phyloP scores from a whole-genome alignment of 2,329 filamentous ascomycete species.

The Phyllosticta paracitricarpa region DNA sequence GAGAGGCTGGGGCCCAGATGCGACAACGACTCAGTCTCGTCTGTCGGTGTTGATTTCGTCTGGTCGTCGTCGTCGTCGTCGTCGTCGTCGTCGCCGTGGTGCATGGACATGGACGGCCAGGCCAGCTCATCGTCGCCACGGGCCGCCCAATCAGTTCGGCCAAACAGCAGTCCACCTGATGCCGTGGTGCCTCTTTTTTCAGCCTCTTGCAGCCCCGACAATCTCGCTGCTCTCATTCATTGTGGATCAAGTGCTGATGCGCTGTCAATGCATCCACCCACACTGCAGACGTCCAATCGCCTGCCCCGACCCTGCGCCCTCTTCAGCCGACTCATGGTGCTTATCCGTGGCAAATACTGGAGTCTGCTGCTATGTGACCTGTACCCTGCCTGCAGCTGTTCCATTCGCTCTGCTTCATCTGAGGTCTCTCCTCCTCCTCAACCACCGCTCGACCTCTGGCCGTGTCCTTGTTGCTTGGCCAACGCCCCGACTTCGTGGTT shows the following conservation, averaged over 20 bases:
- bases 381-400: neutral
- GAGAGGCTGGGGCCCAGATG: neutral
- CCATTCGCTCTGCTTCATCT: too few relatives aligned
- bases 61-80: neutral
- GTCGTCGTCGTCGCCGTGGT: neutral
- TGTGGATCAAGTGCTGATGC: conserved; percentile 9
- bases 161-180: neutral
- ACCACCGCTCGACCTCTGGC: neutral
- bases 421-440: too few relatives aligned
- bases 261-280: conserved; percentile 10
- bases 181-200: conserved; percentile 1
- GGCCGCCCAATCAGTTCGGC: neutral
- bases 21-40: too few relatives aligned
- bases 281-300: neutral
- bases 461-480: conserved; percentile 5
- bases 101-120: neutral
- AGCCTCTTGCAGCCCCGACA: conserved; percentile 7
- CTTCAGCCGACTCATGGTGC: too few relatives aligned
- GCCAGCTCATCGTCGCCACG: neutral
- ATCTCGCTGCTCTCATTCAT: conserved; percentile 2
- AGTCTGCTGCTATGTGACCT: neutral
- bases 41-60: neutral
- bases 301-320: neutral
- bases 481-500: conserved; percentile 5
- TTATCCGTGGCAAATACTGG: neutral